Base-by-base conservation (phyloP, 352 stramenopile species). In the Thraustochytrium sp. region DNA sequence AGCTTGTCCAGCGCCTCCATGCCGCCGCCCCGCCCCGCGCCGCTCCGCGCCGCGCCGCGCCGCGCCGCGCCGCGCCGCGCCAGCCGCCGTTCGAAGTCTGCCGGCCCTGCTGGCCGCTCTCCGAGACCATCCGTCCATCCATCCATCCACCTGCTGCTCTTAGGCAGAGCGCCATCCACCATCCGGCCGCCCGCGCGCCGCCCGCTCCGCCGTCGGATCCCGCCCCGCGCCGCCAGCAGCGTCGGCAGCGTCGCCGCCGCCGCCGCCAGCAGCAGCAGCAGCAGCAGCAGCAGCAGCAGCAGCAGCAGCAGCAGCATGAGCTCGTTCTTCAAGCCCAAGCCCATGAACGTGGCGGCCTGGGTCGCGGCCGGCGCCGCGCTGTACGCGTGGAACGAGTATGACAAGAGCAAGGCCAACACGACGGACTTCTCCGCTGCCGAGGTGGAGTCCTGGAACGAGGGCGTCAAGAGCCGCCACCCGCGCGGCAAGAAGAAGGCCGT, bases 1-100 rank as follows among this genome's bases (percentile, higher is more conserved):
- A 63, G 53, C 0, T 42, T 42, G 48, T 80, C 68, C 5, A 80
- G 68, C 0, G 26, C 68, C 48, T 80, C 68, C 68, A 80, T 80
- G 36, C 5, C n/a, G 5, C 13, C 62, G 5, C 5, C n/a, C 44
- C 8, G 3, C 62, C n/a, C n/a, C n/a, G n/a, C n/a, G n/a, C n/a
- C n/a, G n/a, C n/a, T n/a, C n/a, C n/a, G n/a, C n/a, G n/a, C n/a
- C n/a, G n/a, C n/a, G n/a, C n/a, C n/a, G n/a, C n/a, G n/a, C n/a
- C n/a, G n/a, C n/a, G n/a, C n/a, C n/a, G n/a, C n/a, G n/a, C n/a
- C n/a, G n/a, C n/a, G n/a, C n/a, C n/a, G n/a, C n/a, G n/a, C n/a
- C n/a, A n/a, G n/a, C n/a, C n/a, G n/a, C n/a, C n/a, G n/a, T n/a
- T n/a, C n/a, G n/a, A n/a, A n/a, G n/a, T n/a, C n/a, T n/a, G n/a